Conservation (phyloP, 371 early-diverging fungal species). For the Mucor indicus region DNA sequence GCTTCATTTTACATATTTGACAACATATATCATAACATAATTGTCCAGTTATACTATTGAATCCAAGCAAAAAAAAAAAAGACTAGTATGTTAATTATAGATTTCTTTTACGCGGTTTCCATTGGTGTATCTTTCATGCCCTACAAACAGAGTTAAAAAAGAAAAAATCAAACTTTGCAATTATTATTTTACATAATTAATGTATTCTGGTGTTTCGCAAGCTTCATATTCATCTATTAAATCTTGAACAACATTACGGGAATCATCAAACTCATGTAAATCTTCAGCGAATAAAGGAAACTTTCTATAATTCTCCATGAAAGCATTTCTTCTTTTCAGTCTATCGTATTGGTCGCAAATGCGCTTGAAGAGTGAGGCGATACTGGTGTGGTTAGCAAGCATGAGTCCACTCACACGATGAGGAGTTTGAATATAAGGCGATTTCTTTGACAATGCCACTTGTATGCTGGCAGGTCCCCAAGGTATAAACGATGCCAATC, state of each 20-base stretch:
- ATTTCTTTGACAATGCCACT: constrained; percentile 90
- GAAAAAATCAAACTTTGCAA: no score
- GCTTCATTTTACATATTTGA: no score
- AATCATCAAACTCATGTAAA: constrained; percentile 91
- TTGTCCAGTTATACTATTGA: no score
- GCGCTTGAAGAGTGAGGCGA: constrained; percentile 89
- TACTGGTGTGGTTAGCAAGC: constrained; percentile 98
- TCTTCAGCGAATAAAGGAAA: constrained; percentile 80
- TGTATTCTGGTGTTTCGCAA: constrained; percentile 89
- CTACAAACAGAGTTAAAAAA: no score
- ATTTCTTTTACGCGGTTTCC: no score
- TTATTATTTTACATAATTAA: constrained; percentile 26
- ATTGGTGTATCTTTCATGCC: no score
- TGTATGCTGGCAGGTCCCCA: constrained; percentile 99
- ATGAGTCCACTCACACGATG: constrained; percentile 97
- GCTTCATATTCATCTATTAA: constrained; percentile 93
- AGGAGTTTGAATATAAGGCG: constrained; percentile 88
- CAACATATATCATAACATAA: no score
- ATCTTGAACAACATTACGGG: constrained; percentile 84
- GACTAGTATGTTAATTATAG: no score
- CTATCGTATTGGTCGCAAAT: constrained; percentile 97
- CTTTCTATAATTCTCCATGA: constrained; percentile 94
- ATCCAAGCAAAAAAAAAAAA: no score
- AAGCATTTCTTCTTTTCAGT: constrained; percentile 97
- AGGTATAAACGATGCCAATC: constrained; percentile 96